Evolutionary conservation across 768 basidiomycete species (phyloP), one percentile per base, ranked within the genome.

Genomic region (Tylopilus subfusipes): DNA sequence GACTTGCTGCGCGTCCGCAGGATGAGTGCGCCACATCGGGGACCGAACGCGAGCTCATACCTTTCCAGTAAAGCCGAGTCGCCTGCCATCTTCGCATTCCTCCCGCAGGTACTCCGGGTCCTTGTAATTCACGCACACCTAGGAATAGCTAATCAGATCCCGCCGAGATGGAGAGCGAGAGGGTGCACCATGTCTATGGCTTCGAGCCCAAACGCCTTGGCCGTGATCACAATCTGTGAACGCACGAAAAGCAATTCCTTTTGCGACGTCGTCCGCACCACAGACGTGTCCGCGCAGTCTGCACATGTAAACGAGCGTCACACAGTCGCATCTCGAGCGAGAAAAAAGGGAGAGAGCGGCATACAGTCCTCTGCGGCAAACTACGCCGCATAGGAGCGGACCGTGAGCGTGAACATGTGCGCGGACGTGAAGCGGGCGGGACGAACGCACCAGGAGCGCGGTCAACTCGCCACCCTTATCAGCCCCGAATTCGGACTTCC

Each of bases 361-460:
- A 58, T 69, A 93, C 92, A 96, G 63, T 98, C 94, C 74, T 98
- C 94, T 21, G 93, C 91, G 3, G 91, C 94, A 68, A 97, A 98
- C 94, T 96, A 60, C 21, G 16, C 18, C 18, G 7, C 34, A 21
- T 7, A 21, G 39, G 5, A 2, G 10, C 21, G 39, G 10, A 40
- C 33, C 33, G 39, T 21, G 18, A 21, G 39, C 31, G 12, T 31
- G 7, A 5, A 9, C n/a, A n/a, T n/a, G n/a, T n/a, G n/a, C n/a
- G 31, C 11, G 11, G 21, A 40, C 39, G 21, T 13, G 21, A 22
- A 22, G 8, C 5, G 36, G n/a, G 4, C 33, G 11, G 31, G 10
- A 19, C 25, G 24, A 30, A 22, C 65, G 49, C 27, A 73, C 86
- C 65, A 93, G 72, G 44, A 94, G 73, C 9, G 85, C 87, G 46